Percentiles rank a stretch among this genome's conserved stretches.
Evolutionary conservation across 2,329 filamentous ascomycete species (phyloP).

Genomic region (Clarireedia paspali): DNA sequence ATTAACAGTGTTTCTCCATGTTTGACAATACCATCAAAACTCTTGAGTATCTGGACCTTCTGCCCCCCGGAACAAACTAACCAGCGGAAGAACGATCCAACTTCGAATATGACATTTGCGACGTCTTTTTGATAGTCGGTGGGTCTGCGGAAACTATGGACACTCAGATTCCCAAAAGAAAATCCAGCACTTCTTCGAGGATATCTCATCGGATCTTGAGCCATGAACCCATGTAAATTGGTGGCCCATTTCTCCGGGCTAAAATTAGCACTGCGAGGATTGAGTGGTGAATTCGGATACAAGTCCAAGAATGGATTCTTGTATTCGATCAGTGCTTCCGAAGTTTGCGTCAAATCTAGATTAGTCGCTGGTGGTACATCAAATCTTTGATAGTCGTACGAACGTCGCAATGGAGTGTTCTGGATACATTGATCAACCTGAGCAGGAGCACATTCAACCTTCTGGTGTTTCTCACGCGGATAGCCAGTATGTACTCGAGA

Average conservation of each 20-base stretch:
- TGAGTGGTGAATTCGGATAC: slow-evolving; percentile 28
- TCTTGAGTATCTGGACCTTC: slow-evolving; percentile 46
- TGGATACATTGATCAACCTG: background rate
- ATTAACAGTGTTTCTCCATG: slow-evolving; percentile 61
- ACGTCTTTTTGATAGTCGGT: slow-evolving; percentile 67
- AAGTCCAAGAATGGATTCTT: slow-evolving; percentile 12
- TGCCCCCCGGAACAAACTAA: slow-evolving; percentile 46
- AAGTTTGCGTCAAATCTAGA: background rate
- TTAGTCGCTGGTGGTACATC: background rate
- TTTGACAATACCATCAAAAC: slow-evolving; percentile 55
- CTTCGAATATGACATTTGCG: slow-evolving; percentile 48
- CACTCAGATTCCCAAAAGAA: slow-evolving; percentile 59
- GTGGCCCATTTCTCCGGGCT: slow-evolving; percentile 43
- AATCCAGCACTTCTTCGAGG: slow-evolving; percentile 50
- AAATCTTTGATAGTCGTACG: background rate
- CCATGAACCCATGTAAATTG: slow-evolving; percentile 12
- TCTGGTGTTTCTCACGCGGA: slow-evolving; percentile 9
- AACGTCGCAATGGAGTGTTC: background rate
- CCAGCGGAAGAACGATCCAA: slow-evolving; percentile 35
- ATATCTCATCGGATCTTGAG: slow-evolving; percentile 38
- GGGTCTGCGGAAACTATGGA: slow-evolving; percentile 58
- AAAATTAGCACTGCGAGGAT: slow-evolving; percentile 44
- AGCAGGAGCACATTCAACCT: slow-evolving; percentile 4
- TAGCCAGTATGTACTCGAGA: slow-evolving; percentile 8
- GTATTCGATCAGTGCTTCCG: background rate